Evolutionary conservation across 352 stramenopile genomes (phyloP).

Genomic region (Globisporangium mamillatum): DNA sequence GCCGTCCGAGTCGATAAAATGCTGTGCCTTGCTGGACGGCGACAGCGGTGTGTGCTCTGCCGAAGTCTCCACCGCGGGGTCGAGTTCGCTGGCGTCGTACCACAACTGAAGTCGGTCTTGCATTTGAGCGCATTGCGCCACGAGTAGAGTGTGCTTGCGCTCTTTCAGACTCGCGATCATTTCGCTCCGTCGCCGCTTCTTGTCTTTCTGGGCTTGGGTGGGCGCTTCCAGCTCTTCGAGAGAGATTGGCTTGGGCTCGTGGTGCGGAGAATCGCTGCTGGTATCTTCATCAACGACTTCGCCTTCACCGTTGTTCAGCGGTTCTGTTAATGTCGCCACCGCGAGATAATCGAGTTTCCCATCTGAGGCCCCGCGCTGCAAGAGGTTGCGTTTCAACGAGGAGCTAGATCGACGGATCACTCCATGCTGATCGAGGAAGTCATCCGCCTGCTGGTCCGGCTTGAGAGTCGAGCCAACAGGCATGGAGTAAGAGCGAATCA

Average conservation of each 20-base stretch:
- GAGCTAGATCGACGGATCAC: constrained; percentile 35
- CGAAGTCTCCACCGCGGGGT: constrained; percentile 32
- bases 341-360: constrained; percentile 20
- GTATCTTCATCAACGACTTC: neutral
- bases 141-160: constrained; percentile 26
- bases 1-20: constrained; percentile 33
- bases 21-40: constrained; percentile 25
- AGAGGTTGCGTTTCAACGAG: constrained; percentile 26
- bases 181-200: constrained; percentile 22
- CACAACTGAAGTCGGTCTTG: constrained; percentile 30
- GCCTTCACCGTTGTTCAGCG: neutral
- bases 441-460: constrained; percentile 17
- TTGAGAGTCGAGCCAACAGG: constrained; percentile 23
- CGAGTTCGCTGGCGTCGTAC: constrained; percentile 26
- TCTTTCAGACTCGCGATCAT: constrained; percentile 23
- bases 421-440: constrained; percentile 46
- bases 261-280: neutral
- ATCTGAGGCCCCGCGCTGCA: constrained; percentile 26
- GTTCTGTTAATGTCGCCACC: neutral
- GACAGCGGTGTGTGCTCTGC: constrained; percentile 20
- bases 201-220: constrained; percentile 8
- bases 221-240: constrained; percentile 2
- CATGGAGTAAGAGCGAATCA: constrained; percentile 13
- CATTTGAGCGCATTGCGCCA: constrained; percentile 17
- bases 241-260: neutral